phyloP scores from a whole-genome alignment of 1,284 basidiomycete species.

The Inonotus obliquus region DNA sequence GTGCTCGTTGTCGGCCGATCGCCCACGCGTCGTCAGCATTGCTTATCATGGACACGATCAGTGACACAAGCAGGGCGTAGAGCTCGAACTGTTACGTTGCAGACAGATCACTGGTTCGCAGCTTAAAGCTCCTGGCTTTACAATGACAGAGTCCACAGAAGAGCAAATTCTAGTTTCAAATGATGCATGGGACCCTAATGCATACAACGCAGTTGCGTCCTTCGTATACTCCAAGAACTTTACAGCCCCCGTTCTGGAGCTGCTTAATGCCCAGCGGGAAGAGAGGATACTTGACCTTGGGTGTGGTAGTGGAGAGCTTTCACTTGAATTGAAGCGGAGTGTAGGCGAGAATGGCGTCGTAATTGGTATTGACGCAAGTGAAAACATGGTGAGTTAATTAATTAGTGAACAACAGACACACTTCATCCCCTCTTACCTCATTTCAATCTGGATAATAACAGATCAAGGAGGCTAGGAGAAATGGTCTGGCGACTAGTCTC shows the following conservation, averaged over 20 bases:
- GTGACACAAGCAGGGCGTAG: no score
- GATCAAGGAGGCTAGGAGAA: constrained; percentile 52
- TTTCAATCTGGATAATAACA: constrained; percentile 25
- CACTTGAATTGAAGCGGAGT: constrained; percentile 46
- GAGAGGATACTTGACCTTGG: constrained; percentile 77
- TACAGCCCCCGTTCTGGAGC: constrained; percentile 54
- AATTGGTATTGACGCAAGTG: constrained; percentile 65
- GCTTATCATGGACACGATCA: no score
- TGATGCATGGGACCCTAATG: constrained; percentile 44
- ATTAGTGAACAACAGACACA: background rate
- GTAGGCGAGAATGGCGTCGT: constrained; percentile 55
- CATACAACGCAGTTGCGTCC: constrained; percentile 54
- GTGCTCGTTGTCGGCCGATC: no score
- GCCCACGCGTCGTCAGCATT: no score
- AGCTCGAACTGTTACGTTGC: no score
- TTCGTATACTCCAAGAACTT: constrained; percentile 74
- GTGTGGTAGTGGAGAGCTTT: constrained; percentile 79
- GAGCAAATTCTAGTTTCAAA: background rate
- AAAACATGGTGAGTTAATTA: constrained; percentile 57
- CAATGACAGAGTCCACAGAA: background rate
- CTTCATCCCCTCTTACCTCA: background rate
- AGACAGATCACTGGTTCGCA: no score
- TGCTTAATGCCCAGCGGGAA: constrained; percentile 59
- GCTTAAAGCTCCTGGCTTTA: background rate
- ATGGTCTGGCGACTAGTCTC: constrained; percentile 43